Evolutionary conservation across 352 stramenopile species (phyloP), one percentile per base, ranked within the genome.

Genomic region (Globisporangium megalacanthum): DNA sequence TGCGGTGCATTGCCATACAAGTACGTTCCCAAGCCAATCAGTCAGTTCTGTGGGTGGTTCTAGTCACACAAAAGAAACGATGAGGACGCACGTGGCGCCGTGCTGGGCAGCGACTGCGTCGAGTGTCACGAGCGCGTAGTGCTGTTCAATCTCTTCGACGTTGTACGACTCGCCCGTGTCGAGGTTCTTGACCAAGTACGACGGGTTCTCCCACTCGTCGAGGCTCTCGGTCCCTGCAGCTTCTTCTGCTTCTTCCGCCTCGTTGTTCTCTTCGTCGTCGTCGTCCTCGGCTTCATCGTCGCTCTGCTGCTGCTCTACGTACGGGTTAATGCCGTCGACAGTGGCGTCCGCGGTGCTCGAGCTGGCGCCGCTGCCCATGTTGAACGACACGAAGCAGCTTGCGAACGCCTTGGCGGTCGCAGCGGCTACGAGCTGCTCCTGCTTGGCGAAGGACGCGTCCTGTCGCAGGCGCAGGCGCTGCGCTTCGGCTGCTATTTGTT

Each of bases 71-170:
- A 29, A 29, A 29, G 25, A 29, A 4, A 29, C 25, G 25, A 29
- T 29, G 10, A 25, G 17, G 46, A 71, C 69, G 19, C 67, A 85
- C 75, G 73, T 84, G 52, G 68, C 70, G 59, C 75, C 70, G 55
- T 85, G 75, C 54, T 90, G 75, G 33, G 73, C 66, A 6, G 67
- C 77, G 22, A 90, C 67, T 8, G 76, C 76, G 46, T 92, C 83
- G 14, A 92, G 66, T 37, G 79, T 90, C 25, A 90, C 73, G 47
- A 92, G 66, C 19, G 70, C 85, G 52, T 89, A 92, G 47, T 89
- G 79, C 66, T 89, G 79, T 52, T 92, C 83, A 60, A 92, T 92
- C 64, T 92, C 78, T 49, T 92, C 83, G 5, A 92, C 79, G 25
- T 79, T 67, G 56, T 90, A 92, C 19, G 72, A 86, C 65, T 89